A percentile compares a stretch with the other conserved stretches of the same genome.
phyloP scores from a whole-genome alignment of 495 filamentous ascomycete genomes.

The Hamigera avellanea region DNA sequence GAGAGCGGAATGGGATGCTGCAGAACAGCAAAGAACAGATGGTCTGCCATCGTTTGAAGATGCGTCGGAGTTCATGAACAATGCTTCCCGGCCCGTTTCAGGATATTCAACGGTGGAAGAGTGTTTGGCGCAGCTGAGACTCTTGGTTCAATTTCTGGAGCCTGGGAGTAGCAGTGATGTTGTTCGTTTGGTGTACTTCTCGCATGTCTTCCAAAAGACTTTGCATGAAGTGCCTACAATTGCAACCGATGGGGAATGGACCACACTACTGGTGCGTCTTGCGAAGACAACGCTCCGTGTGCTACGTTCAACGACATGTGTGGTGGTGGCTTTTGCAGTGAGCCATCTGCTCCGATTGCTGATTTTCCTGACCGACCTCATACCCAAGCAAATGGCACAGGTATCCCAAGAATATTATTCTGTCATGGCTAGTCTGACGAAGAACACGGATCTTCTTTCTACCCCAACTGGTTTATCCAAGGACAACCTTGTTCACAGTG shows the following conservation, averaged over 20 bases:
- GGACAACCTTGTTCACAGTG: constrained; percentile 18
- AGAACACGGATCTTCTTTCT: constrained; percentile 13
- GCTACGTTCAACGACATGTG: constrained; percentile 9
- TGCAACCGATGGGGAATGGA: constrained; percentile 36
- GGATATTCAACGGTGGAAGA: constrained; percentile 38
- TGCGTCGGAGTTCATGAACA: constrained; percentile 6
- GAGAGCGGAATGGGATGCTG: constrained; percentile 57
- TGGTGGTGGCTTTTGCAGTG: constrained; percentile 13
- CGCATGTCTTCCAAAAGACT: constrained; percentile 28
- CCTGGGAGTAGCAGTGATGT: constrained; percentile 26
- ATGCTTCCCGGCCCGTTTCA: constrained; percentile 8
- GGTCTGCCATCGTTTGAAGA: constrained; percentile 8
- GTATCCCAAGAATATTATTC: constrained; percentile 32
- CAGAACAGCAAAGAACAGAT: constrained; percentile 16
- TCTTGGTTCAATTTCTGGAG: constrained; percentile 39
- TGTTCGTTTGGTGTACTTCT: constrained; percentile 32
- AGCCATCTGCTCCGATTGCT: constrained; percentile 27
- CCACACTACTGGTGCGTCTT: constrained; percentile 32
- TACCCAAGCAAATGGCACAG: constrained; percentile 38
- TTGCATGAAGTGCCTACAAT: constrained; percentile 24
- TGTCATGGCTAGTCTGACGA: constrained; percentile 30
- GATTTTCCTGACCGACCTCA: constrained; percentile 24
- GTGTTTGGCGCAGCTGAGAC: constrained; percentile 33
- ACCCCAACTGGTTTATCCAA: constrained; percentile 9
- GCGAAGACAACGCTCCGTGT: constrained; percentile 32